Evolutionary conservation across 1,284 basidiomycete species (phyloP).

Genomic region (Tausonia pullulans): DNA sequence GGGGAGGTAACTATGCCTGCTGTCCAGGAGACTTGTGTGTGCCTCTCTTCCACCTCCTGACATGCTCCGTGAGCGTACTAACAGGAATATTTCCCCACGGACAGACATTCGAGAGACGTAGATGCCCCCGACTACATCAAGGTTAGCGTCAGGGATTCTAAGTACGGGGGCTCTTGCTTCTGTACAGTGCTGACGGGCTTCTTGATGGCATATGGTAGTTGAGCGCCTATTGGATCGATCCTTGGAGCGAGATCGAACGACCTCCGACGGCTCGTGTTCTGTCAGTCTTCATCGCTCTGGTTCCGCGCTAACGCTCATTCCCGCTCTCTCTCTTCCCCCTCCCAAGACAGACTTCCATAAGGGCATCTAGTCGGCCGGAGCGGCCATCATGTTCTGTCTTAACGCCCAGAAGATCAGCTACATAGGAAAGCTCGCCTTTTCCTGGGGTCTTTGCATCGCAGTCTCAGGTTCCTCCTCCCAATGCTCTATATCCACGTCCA

Average conservation of each 20-base stretch:
- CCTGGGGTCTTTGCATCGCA: background rate
- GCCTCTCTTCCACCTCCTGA: background rate
- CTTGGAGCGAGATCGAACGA: slow-evolving; percentile 11
- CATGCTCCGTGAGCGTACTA: background rate
- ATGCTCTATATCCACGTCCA: background rate
- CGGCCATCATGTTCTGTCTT: slow-evolving; percentile 20
- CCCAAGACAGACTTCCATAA: slow-evolving; percentile 20
- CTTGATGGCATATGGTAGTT: background rate
- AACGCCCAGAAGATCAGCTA: slow-evolving; percentile 17
- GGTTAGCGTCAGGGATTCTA: background rate
- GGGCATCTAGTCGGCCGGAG: slow-evolving; percentile 22
- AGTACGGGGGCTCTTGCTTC: background rate
- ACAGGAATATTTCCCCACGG: background rate
- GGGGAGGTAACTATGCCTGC: slow-evolving; percentile 20
- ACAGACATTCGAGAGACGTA: background rate
- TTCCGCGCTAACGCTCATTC: background rate
- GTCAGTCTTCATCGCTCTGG: background rate
- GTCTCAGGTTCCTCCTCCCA: background rate
- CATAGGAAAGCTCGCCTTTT: background rate
- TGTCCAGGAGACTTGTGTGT: slow-evolving; percentile 18
- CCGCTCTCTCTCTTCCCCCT: slow-evolving; percentile 17
- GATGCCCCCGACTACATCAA: background rate
- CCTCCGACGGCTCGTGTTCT: background rate
- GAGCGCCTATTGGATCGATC: background rate
- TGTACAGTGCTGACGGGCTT: background rate